phyloP scores from a whole-genome alignment of 805 yeast genomes.

The Teunomyces gatunensis region DNA sequence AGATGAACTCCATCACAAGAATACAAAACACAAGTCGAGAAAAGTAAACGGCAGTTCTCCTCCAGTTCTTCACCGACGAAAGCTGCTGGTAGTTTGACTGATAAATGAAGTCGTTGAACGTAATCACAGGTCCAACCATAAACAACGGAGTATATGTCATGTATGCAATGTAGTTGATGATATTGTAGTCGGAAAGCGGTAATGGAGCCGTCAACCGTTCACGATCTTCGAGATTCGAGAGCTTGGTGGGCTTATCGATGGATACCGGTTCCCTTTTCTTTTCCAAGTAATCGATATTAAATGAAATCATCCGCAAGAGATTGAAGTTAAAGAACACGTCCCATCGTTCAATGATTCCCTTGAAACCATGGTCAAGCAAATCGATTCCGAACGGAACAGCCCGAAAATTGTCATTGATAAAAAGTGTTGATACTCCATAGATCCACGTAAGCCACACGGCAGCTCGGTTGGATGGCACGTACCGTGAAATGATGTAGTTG shows the following conservation, averaged over 20 bases:
- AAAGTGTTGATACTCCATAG: constrained; percentile 75
- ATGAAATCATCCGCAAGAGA: constrained; percentile 78
- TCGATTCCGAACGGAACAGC: constrained; percentile 53
- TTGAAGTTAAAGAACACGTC: constrained; percentile 94
- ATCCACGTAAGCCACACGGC: constrained; percentile 61
- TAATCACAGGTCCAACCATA: constrained; percentile 92
- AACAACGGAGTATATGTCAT: constrained; percentile 82
- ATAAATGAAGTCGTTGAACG: constrained; percentile 86
- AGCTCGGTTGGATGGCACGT: constrained; percentile 26
- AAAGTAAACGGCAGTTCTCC: constrained; percentile 59
- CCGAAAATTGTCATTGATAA: constrained; percentile 70
- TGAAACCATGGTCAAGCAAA: constrained; percentile 57
- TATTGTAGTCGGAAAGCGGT: constrained; percentile 56
- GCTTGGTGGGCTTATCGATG: constrained; percentile 1
- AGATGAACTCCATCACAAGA: constrained; percentile 80
- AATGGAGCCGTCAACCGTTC: constrained; percentile 65
- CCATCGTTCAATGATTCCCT: constrained; percentile 87
- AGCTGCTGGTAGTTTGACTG: constrained; percentile 59
- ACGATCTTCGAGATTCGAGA: constrained; percentile 48
- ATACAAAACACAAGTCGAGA: constrained; percentile 69
- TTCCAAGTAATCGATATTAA: constrained; percentile 70
- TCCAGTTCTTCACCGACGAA: constrained; percentile 52
- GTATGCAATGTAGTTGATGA: constrained; percentile 72
- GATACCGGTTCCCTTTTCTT: constrained; percentile 16
- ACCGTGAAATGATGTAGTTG: constrained; percentile 50